These are phyloP conservation scores for Calonectria multiphialidica DNA, from an alignment of 2,329 filamentous ascomycete species.

Conservation along the genomic window DNA sequence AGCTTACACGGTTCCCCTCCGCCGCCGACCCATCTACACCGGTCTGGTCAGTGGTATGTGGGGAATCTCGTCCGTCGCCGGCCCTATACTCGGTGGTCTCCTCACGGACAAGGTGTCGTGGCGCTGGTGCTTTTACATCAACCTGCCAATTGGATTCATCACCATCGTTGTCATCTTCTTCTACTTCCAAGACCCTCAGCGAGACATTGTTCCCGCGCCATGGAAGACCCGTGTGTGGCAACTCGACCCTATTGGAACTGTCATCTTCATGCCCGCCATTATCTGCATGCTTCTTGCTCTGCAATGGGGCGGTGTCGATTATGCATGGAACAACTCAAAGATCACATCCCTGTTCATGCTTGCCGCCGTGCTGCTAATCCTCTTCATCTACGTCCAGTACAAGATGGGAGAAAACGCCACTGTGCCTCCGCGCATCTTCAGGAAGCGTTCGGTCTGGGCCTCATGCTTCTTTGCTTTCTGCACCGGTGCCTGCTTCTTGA, in stretches of 20 bases:
- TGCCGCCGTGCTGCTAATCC: constrained; percentile 46
- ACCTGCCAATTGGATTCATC: constrained; percentile 52
- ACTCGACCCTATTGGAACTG: constrained; percentile 47
- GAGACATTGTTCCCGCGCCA: constrained; percentile 39
- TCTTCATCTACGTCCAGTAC: constrained; percentile 54
- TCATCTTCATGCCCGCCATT: constrained; percentile 51
- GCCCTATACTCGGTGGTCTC: constrained; percentile 49
- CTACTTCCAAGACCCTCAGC: constrained; percentile 42
- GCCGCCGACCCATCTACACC: constrained; percentile 49
- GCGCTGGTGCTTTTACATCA: constrained; percentile 58
- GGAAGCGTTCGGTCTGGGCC: constrained; percentile 53
- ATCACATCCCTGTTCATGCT: constrained; percentile 48
- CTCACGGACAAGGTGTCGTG: constrained; percentile 52
- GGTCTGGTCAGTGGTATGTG: constrained; percentile 57
- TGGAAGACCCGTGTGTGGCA: constrained; percentile 42
- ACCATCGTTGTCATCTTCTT: constrained; percentile 47
- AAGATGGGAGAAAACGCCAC: constrained; percentile 56
- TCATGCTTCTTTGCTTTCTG: constrained; percentile 52
- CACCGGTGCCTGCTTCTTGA: constrained; percentile 50
- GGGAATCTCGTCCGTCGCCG: constrained; percentile 56
- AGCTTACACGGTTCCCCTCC: constrained; percentile 50
- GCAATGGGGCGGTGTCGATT: constrained; percentile 60
- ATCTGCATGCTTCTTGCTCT: constrained; percentile 63
- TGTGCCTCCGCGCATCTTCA: constrained; percentile 56
- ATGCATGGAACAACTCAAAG: constrained; percentile 41